Evolutionary conservation across 805 yeast species (phyloP).

Genomic region (Myxozyma kluyveri): DNA sequence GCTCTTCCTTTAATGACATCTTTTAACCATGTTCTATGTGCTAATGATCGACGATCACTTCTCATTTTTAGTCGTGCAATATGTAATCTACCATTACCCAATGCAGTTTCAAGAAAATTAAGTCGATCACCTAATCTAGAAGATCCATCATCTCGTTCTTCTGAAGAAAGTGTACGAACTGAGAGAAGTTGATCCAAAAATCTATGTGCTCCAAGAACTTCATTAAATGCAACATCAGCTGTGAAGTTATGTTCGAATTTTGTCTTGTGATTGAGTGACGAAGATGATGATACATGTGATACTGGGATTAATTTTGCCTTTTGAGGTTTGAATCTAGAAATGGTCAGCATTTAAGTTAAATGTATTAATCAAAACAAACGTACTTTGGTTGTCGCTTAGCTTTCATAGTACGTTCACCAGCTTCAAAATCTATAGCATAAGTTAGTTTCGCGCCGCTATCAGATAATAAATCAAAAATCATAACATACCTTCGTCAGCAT

Average conservation of each 20-base stretch:
- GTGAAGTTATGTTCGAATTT: slow-evolving; percentile 30
- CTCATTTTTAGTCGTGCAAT: slow-evolving; percentile 11
- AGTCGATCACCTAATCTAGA: slow-evolving; percentile 14
- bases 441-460: too few relatives aligned
- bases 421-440: too few relatives aligned
- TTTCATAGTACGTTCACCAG: too few relatives aligned
- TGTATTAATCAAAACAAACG: too few relatives aligned
- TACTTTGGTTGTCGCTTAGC: too few relatives aligned
- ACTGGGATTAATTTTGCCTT: too few relatives aligned
- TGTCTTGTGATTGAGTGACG: slow-evolving; percentile 5
- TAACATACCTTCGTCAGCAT: neutral
- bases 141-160: slow-evolving; percentile 20
- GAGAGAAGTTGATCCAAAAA: slow-evolving; percentile 4
- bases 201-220: slow-evolving; percentile 19
- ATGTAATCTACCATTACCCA: slow-evolving; percentile 22
- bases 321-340: too few relatives aligned
- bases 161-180: neutral
- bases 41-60: slow-evolving; percentile 18
- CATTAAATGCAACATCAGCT: slow-evolving; percentile 29
- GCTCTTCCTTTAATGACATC: slow-evolving; percentile 30
- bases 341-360: too few relatives aligned
- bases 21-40: slow-evolving; percentile 22
- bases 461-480: neutral
- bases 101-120: slow-evolving; percentile 24
- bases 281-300: too few relatives aligned